Percentiles rank a stretch among this genome's conserved stretches.
phyloP scores from a whole-genome alignment of 305 asterid species.

The Fraxinus sp. region DNA sequence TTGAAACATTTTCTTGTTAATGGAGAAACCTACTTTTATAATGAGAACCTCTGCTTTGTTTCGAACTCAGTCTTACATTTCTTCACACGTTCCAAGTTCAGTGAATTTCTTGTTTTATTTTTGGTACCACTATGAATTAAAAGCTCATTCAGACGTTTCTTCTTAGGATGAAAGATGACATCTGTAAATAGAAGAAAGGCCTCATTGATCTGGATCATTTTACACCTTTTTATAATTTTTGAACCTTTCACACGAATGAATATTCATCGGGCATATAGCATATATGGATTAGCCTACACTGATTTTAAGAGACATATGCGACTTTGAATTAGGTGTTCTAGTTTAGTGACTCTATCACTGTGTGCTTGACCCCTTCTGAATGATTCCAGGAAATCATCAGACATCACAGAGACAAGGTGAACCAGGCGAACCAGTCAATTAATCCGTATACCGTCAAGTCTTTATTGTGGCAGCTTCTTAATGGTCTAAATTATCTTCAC shows the following conservation, averaged over 20 bases:
- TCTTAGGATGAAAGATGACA: not conserved
- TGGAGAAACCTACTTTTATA: not conserved
- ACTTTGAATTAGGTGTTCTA: slow-evolving; percentile 7
- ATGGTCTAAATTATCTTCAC: slow-evolving; percentile 95
- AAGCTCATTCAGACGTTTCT: not conserved
- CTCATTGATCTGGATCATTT: not conserved
- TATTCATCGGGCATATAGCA: not conserved
- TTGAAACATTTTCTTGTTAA: not conserved
- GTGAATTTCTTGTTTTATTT: not conserved
- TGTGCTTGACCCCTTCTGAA: slow-evolving; percentile 24
- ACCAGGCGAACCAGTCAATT: slow-evolving; percentile 48
- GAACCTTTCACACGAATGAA: not conserved
- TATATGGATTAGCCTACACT: not conserved
- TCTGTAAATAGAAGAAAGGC: not conserved
- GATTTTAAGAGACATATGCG: not conserved
- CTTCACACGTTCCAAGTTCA: not conserved
- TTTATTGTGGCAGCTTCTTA: slow-evolving; percentile 96
- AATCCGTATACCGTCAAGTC: slow-evolving; percentile 83
- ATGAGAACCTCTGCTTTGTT: not conserved
- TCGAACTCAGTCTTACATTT: not conserved
- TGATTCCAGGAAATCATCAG: slow-evolving; percentile 79
- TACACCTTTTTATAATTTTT: not conserved
- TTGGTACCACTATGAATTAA: not conserved
- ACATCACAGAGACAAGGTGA: slow-evolving; percentile 98
- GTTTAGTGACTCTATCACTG: slow-evolving; percentile 18